phyloP scores from a whole-genome alignment of 352 stramenopile genomes.

The Nothophytophthora sp. region DNA sequence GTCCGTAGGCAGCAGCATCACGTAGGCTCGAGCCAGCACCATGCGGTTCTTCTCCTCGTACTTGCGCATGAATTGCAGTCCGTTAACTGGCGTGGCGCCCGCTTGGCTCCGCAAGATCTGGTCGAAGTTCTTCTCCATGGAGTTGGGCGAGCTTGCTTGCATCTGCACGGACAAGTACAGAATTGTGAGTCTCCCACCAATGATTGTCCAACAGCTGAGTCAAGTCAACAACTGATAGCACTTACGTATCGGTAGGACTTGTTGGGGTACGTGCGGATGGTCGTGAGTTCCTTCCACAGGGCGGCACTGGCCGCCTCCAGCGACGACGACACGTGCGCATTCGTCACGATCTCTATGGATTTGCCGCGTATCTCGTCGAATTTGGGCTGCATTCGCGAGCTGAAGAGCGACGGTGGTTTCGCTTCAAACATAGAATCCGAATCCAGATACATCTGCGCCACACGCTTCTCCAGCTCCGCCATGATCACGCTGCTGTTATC shows the following conservation, averaged over 20 bases:
- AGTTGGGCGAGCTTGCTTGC: conserved; percentile 12
- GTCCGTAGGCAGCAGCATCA: conserved; percentile 20
- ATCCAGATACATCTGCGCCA: conserved; percentile 17
- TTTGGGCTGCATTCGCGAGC: conserved; percentile 10
- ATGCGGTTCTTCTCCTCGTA: conserved; percentile 23
- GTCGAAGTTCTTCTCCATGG: conserved; percentile 31
- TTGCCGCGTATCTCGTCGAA: conserved; percentile 2
- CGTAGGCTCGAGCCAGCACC: conserved; percentile 15
- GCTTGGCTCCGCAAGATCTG: conserved; percentile 10
- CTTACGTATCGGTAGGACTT: conserved; percentile 37
- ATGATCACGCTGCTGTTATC: conserved; percentile 27
- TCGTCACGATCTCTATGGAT: conserved; percentile 18
- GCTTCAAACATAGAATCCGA: not conserved
- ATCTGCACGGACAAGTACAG: conserved; percentile 14
- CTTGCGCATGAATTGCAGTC: conserved; percentile 32
- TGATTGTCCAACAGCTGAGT: not conserved
- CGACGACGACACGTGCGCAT: conserved; percentile 13
- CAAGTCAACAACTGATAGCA: not conserved
- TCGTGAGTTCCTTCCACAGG: conserved; percentile 25
- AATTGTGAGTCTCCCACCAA: no score
- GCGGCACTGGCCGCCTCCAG: conserved; percentile 13
- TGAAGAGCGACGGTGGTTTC: not conserved
- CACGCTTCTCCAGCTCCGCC: conserved; percentile 18
- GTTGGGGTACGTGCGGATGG: conserved; percentile 16
- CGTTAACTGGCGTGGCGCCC: conserved; percentile 15